Percentiles rank a stretch among this genome's conserved stretches.
phyloP scores from a whole-genome alignment of 768 basidiomycete species.

The Daedaleopsis nitida region DNA sequence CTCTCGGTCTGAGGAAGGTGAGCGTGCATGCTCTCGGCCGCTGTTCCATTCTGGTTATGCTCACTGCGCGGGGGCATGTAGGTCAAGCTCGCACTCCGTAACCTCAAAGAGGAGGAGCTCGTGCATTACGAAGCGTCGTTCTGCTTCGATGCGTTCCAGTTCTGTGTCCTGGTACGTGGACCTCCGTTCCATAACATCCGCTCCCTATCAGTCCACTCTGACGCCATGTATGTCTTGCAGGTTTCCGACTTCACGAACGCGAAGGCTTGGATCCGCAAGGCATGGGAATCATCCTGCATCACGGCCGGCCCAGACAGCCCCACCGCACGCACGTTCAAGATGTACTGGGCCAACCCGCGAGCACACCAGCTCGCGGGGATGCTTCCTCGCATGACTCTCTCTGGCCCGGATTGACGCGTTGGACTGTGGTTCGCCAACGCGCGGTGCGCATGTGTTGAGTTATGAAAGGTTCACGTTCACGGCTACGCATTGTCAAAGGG shows the following conservation, averaged over 20 bases:
- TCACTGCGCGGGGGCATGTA: neutral
- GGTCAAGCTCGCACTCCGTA: conserved; percentile 29
- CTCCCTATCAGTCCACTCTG: neutral
- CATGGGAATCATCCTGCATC: conserved; percentile 24
- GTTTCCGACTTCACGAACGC: conserved; percentile 24
- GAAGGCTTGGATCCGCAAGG: conserved; percentile 22
- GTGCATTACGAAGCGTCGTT: conserved; percentile 31
- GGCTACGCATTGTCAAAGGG: neutral
- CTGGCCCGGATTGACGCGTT: conserved; percentile 22
- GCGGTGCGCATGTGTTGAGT: too few relatives aligned
- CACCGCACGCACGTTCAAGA: conserved; percentile 32
- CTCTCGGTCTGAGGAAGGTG: conserved; percentile 30
- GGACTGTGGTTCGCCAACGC: too few relatives aligned
- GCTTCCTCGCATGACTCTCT: conserved; percentile 25
- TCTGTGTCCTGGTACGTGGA: conserved; percentile 27
- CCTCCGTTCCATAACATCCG: neutral
- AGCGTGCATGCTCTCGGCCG: conserved; percentile 1
- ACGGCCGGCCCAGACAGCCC: conserved; percentile 21
- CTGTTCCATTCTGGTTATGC: neutral
- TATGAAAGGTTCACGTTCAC: neutral
- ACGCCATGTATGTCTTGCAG: conserved; percentile 3
- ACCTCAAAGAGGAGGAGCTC: conserved; percentile 30
- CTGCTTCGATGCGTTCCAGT: conserved; percentile 34
- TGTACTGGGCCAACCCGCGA: conserved; percentile 33
- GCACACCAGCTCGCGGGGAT: conserved; percentile 26